Percentiles rank a stretch among this genome's conserved stretches.
Evolutionary conservation across 192 early-diverging fungal genomes (phyloP).

Genomic region (Phycomyces nitens): DNA sequence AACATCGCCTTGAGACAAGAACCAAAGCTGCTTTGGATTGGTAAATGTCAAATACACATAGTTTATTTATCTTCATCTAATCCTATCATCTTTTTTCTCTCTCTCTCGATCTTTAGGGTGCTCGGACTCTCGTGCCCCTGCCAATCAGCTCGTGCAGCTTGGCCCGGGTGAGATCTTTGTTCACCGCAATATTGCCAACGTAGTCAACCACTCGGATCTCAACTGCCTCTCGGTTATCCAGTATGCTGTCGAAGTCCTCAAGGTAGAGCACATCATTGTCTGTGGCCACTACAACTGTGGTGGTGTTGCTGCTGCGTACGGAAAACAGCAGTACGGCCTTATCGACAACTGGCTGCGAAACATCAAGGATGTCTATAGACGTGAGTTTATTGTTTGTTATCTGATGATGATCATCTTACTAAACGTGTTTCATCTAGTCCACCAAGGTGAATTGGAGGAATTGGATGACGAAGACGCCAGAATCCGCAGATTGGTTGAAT

Average conservation of each 20-base stretch:
- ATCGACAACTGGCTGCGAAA: constrained; percentile 90
- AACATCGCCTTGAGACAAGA: constrained; percentile 69
- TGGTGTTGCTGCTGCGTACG: constrained; percentile 62
- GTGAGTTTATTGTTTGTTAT: constrained; percentile 39
- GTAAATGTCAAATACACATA: no score
- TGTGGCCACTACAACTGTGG: constrained; percentile 83
- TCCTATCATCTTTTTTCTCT: no score
- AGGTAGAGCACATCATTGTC: constrained; percentile 91
- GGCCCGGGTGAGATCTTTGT: constrained; percentile 90
- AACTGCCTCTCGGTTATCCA: constrained; percentile 83
- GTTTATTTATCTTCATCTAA: no score
- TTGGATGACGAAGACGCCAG: constrained; percentile 41
- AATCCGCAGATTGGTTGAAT: constrained; percentile 56
- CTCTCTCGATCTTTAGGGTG: constrained; percentile 75
- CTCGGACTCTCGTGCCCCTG: constrained; percentile 90
- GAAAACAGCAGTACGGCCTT: constrained; percentile 61
- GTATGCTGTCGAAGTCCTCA: constrained; percentile 88
- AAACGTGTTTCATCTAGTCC: constrained; percentile 7
- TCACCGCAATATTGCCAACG: constrained; percentile 97
- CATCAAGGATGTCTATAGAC: constrained; percentile 80
- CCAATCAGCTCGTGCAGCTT: constrained; percentile 66
- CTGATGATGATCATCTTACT: constrained; percentile 5
- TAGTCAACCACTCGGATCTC: constrained; percentile 77
- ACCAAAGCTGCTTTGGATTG: constrained; percentile 88
- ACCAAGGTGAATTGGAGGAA: constrained; percentile 39